A percentile compares a stretch with the other conserved stretches of the same genome.
phyloP scores from a whole-genome alignment of 768 basidiomycete species.

The Suillus bovinus region DNA sequence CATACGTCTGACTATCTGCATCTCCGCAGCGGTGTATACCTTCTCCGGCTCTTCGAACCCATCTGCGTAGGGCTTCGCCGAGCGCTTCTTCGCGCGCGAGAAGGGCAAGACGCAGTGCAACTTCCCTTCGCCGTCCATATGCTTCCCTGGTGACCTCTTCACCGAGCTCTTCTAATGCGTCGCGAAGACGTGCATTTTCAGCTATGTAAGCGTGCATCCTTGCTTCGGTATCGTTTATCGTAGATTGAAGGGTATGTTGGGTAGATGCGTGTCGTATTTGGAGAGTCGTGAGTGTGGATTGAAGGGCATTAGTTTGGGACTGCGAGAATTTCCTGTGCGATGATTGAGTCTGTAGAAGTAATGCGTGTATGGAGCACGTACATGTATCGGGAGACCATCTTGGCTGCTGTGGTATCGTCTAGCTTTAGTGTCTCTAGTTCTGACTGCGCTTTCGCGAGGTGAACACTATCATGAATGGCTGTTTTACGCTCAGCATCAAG shows the following conservation, averaged over 20 bases:
- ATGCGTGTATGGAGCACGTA: conserved; percentile 35
- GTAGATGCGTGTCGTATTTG: conserved; percentile 66
- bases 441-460: conserved; percentile 46
- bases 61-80: conserved; percentile 53
- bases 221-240: conserved; percentile 45
- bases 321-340: conserved; percentile 78
- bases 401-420: conserved; percentile 76
- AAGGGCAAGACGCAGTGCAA: conserved; percentile 61
- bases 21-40: conserved; percentile 30
- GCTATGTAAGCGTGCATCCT: conserved; percentile 45
- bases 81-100: conserved; percentile 65
- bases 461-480: conserved; percentile 42
- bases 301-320: conserved; percentile 64
- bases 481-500: conserved; percentile 47
- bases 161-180: conserved; percentile 66
- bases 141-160: conserved; percentile 70
- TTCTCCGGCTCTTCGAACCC: conserved; percentile 55
- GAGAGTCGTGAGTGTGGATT: conserved; percentile 56
- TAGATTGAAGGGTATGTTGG: conserved; percentile 51
- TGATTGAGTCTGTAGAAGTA: not conserved
- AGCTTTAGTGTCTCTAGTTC: conserved; percentile 56
- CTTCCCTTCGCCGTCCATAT: conserved; percentile 72
- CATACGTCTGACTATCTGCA: conserved; percentile 17
- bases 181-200: conserved; percentile 51
- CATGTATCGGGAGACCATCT: conserved; percentile 88